Base-by-base conservation (phyloP, 352 stramenopile species). In the Peronospora farinosa region DNA sequence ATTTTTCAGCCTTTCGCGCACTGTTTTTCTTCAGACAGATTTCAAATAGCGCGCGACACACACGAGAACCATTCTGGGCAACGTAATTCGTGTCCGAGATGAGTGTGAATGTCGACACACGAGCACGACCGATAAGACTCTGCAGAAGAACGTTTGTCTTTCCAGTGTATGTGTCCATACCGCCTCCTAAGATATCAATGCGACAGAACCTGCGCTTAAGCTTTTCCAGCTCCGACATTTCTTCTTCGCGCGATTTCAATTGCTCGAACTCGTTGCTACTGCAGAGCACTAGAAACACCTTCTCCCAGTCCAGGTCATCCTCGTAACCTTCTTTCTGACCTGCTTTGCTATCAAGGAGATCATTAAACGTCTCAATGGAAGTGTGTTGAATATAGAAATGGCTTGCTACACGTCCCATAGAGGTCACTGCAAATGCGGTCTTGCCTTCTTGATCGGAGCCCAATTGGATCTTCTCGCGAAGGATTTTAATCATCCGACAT, bases 61-160 rank as follows among this genome's bases (percentile, higher is more conserved):
- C 95, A 40, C 97, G 85, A 30, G 92, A 96, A 7, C 95, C 96
- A 64, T 99, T 99, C 45, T 98, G 96, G 13, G 95, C 95, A 5
- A 99, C 96, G 73, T 99, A 99, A 56, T 99, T 98, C 3, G 92
- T 98, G 74, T 99, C 97, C 7, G 92, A 98, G 50, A 98, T 97
- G 2, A 99, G 69, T 12, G 97, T 99, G 54, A 99, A 99, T 46
- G 83, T 94, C 10, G 78, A 89, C n/a, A 98, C 72, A 35, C 86
- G 68, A 32, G 84, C 75, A 59, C 77, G 67, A 15, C 69, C 67
- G 37, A 90, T 76, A 17, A 90, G 41, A 47, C 67, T 62, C 40
- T 99, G 97, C 37, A 99, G 66, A 32, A 99, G 73, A 16, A 99
- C 87, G 64, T 96, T 98, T 47, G 88, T 95, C 76, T 99, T 99